These are phyloP conservation scores for Bryoerythrophyllum caledonicum DNA, from an alignment of 225 moss, liverwort and hornwort genomes.

Conservation along the genomic window DNA sequence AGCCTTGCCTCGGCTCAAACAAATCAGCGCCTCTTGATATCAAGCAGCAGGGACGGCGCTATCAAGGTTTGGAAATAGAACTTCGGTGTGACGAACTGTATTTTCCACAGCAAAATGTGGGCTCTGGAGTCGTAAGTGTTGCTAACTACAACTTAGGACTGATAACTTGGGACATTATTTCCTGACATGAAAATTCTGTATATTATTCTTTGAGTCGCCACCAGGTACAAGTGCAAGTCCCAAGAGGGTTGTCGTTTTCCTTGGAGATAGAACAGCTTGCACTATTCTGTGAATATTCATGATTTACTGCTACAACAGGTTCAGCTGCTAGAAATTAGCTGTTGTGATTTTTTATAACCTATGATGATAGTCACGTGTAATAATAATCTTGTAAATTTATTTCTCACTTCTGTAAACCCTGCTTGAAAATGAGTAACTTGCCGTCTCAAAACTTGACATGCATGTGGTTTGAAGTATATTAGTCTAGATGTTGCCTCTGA, in stretches of 20 bases:
- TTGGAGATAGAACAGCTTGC: constrained; percentile 6
- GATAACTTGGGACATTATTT: no score
- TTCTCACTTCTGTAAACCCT: constrained; percentile 25
- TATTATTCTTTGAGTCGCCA: constrained; percentile 12
- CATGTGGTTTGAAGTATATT: no score
- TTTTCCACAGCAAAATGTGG: background rate
- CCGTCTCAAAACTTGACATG: no score
- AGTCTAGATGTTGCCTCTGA: no score
- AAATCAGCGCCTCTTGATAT: constrained; percentile 85
- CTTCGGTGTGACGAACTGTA: background rate
- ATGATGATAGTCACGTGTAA: constrained; percentile 17
- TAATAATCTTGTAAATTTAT: constrained; percentile 31
- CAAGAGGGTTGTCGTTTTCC: constrained; percentile 18
- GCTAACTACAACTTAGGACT: background rate
- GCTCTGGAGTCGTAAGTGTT: background rate
- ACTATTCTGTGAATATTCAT: constrained; percentile 37
- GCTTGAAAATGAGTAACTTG: background rate
- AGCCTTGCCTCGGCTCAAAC: constrained; percentile 90
- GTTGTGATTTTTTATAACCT: constrained; percentile 22
- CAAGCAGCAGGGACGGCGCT: constrained; percentile 86
- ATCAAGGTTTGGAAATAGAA: constrained; percentile 95
- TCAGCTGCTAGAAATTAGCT: constrained; percentile 22
- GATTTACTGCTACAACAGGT: constrained; percentile 32
- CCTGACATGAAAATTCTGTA: constrained; percentile 21
- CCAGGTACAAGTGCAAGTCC: constrained; percentile 10